Percentiles rank a stretch among this genome's conserved stretches.
phyloP scores from a whole-genome alignment of 208 protist genomes.

The Acanthamoeba royreba region DNA sequence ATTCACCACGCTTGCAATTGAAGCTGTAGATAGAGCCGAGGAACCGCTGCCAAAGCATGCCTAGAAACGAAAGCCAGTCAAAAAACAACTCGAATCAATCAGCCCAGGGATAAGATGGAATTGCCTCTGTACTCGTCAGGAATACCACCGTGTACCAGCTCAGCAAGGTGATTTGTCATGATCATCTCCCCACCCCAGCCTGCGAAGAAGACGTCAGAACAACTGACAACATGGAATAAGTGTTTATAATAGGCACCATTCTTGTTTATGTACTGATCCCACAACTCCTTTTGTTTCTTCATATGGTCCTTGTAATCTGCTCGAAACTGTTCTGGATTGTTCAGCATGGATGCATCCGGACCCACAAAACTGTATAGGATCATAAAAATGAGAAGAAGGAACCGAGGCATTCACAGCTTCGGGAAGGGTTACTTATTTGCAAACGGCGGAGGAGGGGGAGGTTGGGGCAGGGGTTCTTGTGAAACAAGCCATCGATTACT shows the following conservation, averaged over 20 bases:
- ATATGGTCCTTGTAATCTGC: not conserved
- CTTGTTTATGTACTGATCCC: conserved; percentile 39
- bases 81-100: no score
- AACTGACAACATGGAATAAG: no score
- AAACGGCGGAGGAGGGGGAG: not conserved
- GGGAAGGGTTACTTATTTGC: not conserved
- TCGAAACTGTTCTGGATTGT: not conserved
- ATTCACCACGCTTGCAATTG: conserved; percentile 19
- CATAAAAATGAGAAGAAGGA: not conserved
- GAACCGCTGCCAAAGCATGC: conserved; percentile 28
- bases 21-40: not conserved
- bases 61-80: no score
- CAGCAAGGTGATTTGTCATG: not conserved
- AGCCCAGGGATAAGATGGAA: not conserved
- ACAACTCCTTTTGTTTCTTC: conserved; percentile 11
- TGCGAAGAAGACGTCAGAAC: not conserved
- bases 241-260: no score
- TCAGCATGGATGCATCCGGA: not conserved
- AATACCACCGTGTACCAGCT: not conserved
- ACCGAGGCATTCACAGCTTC: no score
- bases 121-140: conserved; percentile 28
- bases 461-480: not conserved
- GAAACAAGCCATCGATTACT: not conserved
- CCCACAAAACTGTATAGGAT: not conserved
- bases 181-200: conserved; percentile 32